Evolutionary conservation across 768 basidiomycete genomes (phyloP).

Genomic region (Podaxis pistillaris): DNA sequence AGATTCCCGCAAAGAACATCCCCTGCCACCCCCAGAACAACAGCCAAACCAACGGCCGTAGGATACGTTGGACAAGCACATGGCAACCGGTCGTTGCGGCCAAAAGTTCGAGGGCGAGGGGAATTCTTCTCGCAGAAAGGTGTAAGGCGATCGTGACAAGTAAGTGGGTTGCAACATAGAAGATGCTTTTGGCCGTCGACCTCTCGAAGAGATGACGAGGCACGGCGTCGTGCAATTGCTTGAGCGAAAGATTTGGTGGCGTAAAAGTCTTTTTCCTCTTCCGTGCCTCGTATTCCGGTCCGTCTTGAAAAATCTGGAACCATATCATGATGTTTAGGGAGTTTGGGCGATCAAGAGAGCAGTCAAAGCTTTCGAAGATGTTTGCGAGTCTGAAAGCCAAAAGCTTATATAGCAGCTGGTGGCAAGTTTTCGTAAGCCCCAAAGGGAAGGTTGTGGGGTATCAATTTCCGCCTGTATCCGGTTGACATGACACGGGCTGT

Average conservation of each 20-base stretch:
- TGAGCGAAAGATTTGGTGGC: slow-evolving; percentile 41
- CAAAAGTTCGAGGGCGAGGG: slow-evolving; percentile 11
- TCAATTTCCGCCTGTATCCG: background rate
- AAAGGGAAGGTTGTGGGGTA: slow-evolving; percentile 2
- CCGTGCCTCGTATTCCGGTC: slow-evolving; percentile 50
- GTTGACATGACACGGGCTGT: slow-evolving; percentile 5
- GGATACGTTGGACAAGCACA: background rate
- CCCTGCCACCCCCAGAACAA: slow-evolving; percentile 54
- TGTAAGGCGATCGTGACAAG: slow-evolving; percentile 37
- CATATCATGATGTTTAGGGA: slow-evolving; percentile 28
- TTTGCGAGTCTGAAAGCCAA: background rate
- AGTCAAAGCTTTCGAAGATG: background rate
- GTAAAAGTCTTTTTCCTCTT: slow-evolving; percentile 35
- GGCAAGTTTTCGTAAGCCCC: background rate
- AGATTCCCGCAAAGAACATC: slow-evolving; percentile 40
- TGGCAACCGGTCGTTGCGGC: slow-evolving; percentile 2
- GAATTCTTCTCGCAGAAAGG: slow-evolving; percentile 36
- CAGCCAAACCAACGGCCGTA: slow-evolving; percentile 34
- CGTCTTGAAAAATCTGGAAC: slow-evolving; percentile 44
- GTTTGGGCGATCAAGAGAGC: background rate
- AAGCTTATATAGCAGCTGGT: slow-evolving; percentile 6
- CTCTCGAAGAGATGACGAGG: slow-evolving; percentile 46
- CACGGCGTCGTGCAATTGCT: slow-evolving; percentile 46
- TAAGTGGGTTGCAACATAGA: slow-evolving; percentile 43
- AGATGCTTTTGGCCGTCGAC: slow-evolving; percentile 41